Evolutionary conservation across 2,329 filamentous ascomycete genomes (phyloP), one percentile per base, ranked within the genome.

Genomic region (Ceratocystiopsis sp.): DNA sequence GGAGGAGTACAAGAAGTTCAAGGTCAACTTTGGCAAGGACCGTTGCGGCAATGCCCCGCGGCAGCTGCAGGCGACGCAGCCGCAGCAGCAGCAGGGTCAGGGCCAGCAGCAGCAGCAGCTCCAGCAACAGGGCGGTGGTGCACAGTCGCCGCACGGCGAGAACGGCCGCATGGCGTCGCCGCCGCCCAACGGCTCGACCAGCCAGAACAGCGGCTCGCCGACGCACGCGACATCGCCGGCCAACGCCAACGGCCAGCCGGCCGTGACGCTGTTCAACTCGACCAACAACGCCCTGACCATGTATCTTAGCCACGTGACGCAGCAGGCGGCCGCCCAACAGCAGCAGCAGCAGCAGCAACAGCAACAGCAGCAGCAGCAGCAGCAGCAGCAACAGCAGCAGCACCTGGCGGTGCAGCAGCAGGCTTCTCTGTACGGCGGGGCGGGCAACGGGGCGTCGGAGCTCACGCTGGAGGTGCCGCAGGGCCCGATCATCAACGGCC

Each of bases 21-120:
- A 98, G 73, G 89, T 98, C 60, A 98, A 98, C 68, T 98, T 98
- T 59, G 91, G 91, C 62, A 98, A 98, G 67, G 91, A 98, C 59
- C 79, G 91, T 45, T 98, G 91, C 55, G 91, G 91, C 52, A 98
- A 98, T 64, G 82, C 91, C 42, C 91, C 91, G 38, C 80, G 91
- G 47, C 91, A 96, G 65, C 73, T 84, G 51, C 75, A 80, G 37
- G 13, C 13, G 33, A 8, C 4, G 33, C 33, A 15, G 33, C 15
- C 4, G 13, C 33, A 34, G 33, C 33, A 34, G 33, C 33, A 34
- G 13, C 32, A 33, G 13, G 11, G 13, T 4, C 32, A 21, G 25
- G 25, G 33, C 13, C 33, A 34, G 33, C 15, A 15, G 25, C 5
- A 8, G 5, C 25, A 18, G 15, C 33, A 34, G 15, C 33, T 15